Evolutionary conservation across 129 eudicot species (phyloP), one percentile per base, ranked within the genome.

Genomic region (Pulicaria dysenterica): DNA sequence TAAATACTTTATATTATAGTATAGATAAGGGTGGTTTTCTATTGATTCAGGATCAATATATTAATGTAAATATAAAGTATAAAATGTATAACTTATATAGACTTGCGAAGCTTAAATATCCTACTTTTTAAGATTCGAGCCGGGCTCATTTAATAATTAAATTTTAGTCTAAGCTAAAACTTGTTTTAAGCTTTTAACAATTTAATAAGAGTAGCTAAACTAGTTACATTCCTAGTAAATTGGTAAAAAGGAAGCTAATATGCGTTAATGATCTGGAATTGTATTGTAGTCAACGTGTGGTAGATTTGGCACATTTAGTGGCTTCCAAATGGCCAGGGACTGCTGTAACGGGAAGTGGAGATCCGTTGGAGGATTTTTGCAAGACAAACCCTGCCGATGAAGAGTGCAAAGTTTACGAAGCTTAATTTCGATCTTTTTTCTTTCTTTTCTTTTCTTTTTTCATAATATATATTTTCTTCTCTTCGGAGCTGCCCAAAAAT

Each of bases 351-450:
- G 98, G 90, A 78, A 90, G 97, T 48, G 97, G 93, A 55, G 97
- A 94, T 24, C 87, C 94, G 6, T 83, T 94, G 91, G 97, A 94
- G 80, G 99, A 90, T 37, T 94, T 78, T 77, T 94, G 99, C 89
- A 40, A 90, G 77, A 79, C 84, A 49, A 94, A 81, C 77, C 97
- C 97, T 8, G 83, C 86, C 3, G 99, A 90, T 8, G 83, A 84
- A 75, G 99, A 94, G 81, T 94, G 99, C 96, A 94, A 94, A 77
- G 94, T 94, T 60, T 94, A 67, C 54, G 99, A 94, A 83, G 69
- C 78, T 70, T 93, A 78, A 77, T 69, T 67, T 11, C 14, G 43
- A 55, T 44, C 19, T 36, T 53, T 60, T 24, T 46, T 34, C 19
- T 54, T 8, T 15, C 15, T 40, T 3, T 19, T 16, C 67, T 57